Evolutionary conservation across 176 grass and related monocot genomes (phyloP).

Genomic region (Bolboschoenus planiculmis): DNA sequence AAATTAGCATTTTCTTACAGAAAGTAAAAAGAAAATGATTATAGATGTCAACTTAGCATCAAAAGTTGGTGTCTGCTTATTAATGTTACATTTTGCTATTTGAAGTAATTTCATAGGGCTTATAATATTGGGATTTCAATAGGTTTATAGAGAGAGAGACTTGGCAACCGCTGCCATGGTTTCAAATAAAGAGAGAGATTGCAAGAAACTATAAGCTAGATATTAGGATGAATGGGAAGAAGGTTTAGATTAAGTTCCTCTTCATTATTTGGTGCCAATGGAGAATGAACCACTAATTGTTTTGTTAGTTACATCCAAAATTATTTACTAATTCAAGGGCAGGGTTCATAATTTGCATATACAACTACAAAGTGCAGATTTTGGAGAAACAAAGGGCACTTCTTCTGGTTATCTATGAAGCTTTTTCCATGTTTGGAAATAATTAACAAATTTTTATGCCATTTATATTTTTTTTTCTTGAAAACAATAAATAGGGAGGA

Average conservation of each 20-base stretch:
- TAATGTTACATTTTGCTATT: background rate
- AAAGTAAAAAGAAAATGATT: background rate
- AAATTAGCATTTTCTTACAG: background rate
- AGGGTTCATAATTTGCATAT: background rate
- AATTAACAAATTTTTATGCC: background rate
- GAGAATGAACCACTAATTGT: background rate
- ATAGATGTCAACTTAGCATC: background rate
- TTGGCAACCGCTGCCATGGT: no score
- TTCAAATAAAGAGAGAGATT: background rate
- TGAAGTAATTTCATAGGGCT: background rate
- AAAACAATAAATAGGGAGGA: conserved; percentile 64
- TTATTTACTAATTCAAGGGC: background rate
- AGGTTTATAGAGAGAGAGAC: background rate
- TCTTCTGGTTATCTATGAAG: background rate
- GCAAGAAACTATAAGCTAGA: background rate
- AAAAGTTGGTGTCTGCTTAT: background rate
- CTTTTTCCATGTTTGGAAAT: background rate
- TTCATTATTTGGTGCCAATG: background rate
- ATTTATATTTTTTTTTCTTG: background rate
- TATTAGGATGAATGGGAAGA: background rate
- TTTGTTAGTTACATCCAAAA: background rate
- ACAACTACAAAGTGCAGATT: background rate
- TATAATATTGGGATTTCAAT: background rate
- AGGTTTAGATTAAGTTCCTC: background rate
- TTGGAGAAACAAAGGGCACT: background rate